These are phyloP conservation scores for Mycena rosella DNA, from an alignment of 768 basidiomycete genomes.

Conservation along the genomic window DNA sequence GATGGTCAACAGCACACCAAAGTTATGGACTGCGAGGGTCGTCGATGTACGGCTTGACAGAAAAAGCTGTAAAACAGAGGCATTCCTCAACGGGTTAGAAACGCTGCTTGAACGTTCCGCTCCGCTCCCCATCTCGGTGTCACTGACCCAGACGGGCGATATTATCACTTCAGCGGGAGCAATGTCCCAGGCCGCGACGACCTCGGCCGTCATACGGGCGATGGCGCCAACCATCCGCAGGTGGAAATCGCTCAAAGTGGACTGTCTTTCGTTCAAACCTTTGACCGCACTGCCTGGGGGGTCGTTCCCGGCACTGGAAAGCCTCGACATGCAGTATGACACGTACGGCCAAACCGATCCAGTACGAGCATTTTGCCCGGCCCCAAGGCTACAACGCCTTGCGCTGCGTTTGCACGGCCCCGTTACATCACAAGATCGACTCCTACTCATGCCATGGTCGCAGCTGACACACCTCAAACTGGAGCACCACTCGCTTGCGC, in stretches of 20 bases:
- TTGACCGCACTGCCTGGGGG: neutral
- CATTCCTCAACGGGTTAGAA: neutral
- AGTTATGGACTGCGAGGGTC: conserved; percentile 1
- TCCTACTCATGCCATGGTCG: conserved; percentile 17
- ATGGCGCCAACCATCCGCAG: neutral
- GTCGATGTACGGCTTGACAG: conserved; percentile 8
- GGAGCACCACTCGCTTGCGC: neutral
- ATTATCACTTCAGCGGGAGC: neutral
- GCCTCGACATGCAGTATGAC: conserved; percentile 2
- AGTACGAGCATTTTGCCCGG: neutral
- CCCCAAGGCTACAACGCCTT: conserved; percentile 4
- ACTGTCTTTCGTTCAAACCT: neutral
- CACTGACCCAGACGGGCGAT: neutral
- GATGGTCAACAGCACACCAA: neutral
- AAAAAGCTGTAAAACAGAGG: neutral
- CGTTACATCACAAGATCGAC: neutral
- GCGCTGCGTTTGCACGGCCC: neutral
- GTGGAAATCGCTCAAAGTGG: conserved; percentile 6
- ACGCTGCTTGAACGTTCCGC: conserved; percentile 9
- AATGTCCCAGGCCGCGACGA: neutral
- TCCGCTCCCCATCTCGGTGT: conserved; percentile 11
- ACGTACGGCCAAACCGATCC: neutral
- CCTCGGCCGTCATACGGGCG: neutral
- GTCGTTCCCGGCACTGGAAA: conserved; percentile 3
- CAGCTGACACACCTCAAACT: conserved; percentile 14